Base-by-base conservation (phyloP, 106 monocot genomes). In the Vanilla planifolia region DNA sequence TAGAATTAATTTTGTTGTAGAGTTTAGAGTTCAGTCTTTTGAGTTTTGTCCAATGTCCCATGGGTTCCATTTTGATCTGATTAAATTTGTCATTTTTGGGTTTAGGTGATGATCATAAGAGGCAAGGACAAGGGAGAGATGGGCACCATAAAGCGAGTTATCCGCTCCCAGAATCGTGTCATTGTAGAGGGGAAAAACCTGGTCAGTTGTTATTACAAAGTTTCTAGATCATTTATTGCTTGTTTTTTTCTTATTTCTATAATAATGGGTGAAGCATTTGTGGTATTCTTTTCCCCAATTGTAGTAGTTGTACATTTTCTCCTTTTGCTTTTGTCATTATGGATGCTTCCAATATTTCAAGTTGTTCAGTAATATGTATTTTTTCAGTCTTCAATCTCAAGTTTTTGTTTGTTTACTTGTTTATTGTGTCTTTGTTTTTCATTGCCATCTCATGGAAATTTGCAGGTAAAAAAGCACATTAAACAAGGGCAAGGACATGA, bases 401-500 rank as follows among this genome's bases (percentile, higher is more conserved):
- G 14, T 15, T 15, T 30, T 53, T n/a, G 15, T 29, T 32, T 5
- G 11, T 28, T 53, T 51, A 27, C 6, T 51, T 26, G 1, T 51
- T 32, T 30, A 16, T 5, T 27, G 53, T 16, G 29, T n/a, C 28
- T 1, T 15, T 16, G 15, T 15, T 32, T 34, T 35, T 17, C 6
- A 34, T 57, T 35, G 35, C 2, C 8, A 35, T 53, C 2, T 53
- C 14, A 30, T 1, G n/a, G n/a, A 16, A 8, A 36, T 29, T 61
- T 78, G 13, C 56, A 96, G 95, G 86, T 96, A 20, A 96, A 96
- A 62, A 96, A 96, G 51, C 95, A 96, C 69, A 86, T 96, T 59
- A 96, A 96, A 64, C 86, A 89, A 62, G 95, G 95, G 4, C 85
- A 90, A 65, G 95, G 95, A 7, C 95, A 96, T 35, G 87, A 78